These are phyloP conservation scores for Solanum acaule DNA, from an alignment of 257 asterid species.

Conservation along the genomic window DNA sequence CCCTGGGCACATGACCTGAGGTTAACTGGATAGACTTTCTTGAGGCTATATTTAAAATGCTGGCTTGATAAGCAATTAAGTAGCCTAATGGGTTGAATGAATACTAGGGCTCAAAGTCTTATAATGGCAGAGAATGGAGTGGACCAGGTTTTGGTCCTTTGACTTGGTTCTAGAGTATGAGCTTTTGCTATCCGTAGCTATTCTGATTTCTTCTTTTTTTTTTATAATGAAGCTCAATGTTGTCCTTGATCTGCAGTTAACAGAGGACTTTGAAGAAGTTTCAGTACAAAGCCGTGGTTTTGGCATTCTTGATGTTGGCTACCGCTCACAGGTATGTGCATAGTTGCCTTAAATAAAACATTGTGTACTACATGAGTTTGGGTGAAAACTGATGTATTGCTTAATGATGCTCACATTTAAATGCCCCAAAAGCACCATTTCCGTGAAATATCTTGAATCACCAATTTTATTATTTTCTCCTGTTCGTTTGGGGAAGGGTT, in stretches of 20 bases:
- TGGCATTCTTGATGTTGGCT: slow-evolving; percentile 89
- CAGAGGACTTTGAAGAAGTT: slow-evolving; percentile 73
- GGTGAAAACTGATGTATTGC: background rate
- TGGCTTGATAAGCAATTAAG: background rate
- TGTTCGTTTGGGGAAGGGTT: background rate
- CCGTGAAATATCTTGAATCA: background rate
- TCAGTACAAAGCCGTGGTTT: slow-evolving; percentile 82
- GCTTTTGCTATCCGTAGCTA: background rate
- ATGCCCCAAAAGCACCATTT: background rate
- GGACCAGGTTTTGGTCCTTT: background rate
- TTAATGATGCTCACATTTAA: background rate
- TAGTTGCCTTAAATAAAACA: background rate
- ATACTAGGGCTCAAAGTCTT: background rate
- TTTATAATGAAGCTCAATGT: background rate
- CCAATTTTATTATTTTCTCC: background rate
- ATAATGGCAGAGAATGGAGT: background rate
- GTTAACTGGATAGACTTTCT: background rate
- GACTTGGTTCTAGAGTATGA: background rate
- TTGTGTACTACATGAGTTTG: background rate
- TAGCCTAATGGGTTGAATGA: background rate
- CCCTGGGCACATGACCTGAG: background rate
- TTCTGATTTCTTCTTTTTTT: background rate
- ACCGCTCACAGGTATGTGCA: slow-evolving; percentile 53
- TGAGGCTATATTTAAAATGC: background rate
- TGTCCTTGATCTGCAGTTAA: slow-evolving; percentile 31